Evolutionary conservation across 2,329 filamentous ascomycete genomes (phyloP).

Genomic region (Aspergillus unguis): DNA sequence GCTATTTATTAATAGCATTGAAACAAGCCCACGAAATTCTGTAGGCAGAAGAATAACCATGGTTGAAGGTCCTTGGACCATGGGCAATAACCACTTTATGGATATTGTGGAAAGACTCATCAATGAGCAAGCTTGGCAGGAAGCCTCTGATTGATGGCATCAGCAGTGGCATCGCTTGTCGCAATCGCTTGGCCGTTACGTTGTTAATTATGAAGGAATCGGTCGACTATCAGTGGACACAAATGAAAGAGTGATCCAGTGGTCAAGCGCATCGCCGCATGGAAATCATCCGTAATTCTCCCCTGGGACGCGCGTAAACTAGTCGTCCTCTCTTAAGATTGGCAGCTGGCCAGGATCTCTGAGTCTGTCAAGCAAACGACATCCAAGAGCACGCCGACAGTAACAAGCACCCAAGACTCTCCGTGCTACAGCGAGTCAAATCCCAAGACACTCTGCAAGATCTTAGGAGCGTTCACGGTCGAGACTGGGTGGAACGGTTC

Average conservation of each 20-base stretch:
- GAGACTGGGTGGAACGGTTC: too few species aligned
- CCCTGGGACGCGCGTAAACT: constrained; percentile 24
- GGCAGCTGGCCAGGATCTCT: neutral
- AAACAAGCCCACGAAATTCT: neutral
- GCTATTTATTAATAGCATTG: neutral
- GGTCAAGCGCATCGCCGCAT: constrained; percentile 12
- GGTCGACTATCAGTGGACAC: constrained; percentile 9
- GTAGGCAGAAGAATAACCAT: constrained; percentile 11
- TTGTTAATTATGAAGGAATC: constrained; percentile 1
- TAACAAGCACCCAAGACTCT: constrained; percentile 3
- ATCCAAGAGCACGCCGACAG: neutral
- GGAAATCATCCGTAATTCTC: constrained; percentile 20
- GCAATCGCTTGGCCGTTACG: constrained; percentile 5
- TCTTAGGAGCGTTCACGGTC: too few species aligned
- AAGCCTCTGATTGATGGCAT: constrained; percentile 1
- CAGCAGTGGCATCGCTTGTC: neutral
- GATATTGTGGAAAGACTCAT: neutral
- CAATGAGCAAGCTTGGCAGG: neutral
- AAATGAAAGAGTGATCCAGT: constrained; percentile 9
- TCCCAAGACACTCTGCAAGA: too few species aligned
- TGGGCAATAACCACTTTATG: neutral
- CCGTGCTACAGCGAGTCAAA: too few species aligned
- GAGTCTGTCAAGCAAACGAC: neutral
- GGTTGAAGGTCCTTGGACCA: neutral
- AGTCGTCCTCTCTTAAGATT: neutral